phyloP scores from a whole-genome alignment of 2,329 filamentous ascomycete genomes.

The Nothomitra cinnamomea region DNA sequence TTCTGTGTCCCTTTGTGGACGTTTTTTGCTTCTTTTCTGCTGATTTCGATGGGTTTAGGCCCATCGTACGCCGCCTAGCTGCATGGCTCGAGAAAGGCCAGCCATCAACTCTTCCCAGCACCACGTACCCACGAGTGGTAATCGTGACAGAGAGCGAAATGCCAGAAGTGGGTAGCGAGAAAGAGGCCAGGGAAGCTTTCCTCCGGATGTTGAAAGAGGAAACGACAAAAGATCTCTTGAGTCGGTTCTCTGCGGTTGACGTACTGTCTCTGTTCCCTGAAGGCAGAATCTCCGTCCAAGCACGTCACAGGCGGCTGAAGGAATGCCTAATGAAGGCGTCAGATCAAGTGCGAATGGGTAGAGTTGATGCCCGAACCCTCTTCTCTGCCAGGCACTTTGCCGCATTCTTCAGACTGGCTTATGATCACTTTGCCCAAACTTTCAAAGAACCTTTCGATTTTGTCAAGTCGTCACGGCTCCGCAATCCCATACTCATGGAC shows the following conservation, averaged over 20 bases:
- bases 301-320: no score
- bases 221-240: neutral
- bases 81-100: neutral
- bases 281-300: no score
- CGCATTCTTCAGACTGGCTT: neutral
- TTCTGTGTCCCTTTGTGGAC: conserved; percentile 14
- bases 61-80: neutral
- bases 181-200: neutral
- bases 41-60: neutral
- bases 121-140: neutral
- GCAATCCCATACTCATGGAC: neutral
- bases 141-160: neutral
- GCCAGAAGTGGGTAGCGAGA: no score
- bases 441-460: neutral
- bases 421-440: neutral
- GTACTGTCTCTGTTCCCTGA: no score
- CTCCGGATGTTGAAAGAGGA: neutral
- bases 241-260: no score
- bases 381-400: neutral
- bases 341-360: neutral
- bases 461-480: neutral
- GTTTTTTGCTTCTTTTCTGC: conserved; percentile 17
- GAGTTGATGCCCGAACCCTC: neutral
- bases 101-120: neutral
- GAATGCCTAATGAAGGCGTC: neutral